Percentiles rank a stretch among this genome's conserved stretches.
Conservation (phyloP, 345 rosid species). For the Microthlaspi erraticum region DNA sequence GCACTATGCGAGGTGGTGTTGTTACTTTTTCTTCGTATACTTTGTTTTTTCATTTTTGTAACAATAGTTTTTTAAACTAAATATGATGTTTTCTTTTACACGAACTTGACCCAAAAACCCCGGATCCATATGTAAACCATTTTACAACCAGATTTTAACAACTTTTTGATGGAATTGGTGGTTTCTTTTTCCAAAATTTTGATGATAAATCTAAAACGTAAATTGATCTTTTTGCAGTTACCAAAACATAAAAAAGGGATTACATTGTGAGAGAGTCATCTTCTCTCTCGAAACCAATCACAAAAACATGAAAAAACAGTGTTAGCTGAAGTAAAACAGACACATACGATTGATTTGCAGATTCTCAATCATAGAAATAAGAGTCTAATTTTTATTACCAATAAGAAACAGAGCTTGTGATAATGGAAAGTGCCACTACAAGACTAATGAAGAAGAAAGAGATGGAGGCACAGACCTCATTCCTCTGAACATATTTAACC, state of each 20-base stretch:
- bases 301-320: slow-evolving; percentile 26
- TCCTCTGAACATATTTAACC: slow-evolving; percentile 66
- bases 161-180: background rate
- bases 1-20: too few species aligned
- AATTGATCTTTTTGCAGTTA: background rate
- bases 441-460: slow-evolving; percentile 24
- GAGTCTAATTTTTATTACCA: slow-evolving; percentile 30
- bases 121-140: too few species aligned
- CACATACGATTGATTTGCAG: slow-evolving; percentile 14
- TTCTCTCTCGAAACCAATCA: slow-evolving; percentile 22
- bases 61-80: too few species aligned
- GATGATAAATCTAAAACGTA: background rate
- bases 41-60: too few species aligned
- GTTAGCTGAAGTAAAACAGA: background rate
- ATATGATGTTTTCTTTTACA: too few species aligned
- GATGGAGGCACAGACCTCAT: slow-evolving; percentile 47
- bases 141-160: too few species aligned
- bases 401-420: slow-evolving; percentile 27
- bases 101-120: too few species aligned
- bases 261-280: background rate
- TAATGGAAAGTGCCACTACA: slow-evolving; percentile 20
- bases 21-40: too few species aligned
- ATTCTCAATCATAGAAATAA: slow-evolving; percentile 4
- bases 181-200: background rate
- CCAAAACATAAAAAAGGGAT: background rate